A percentile compares a stretch with the other conserved stretches of the same genome.
Conservation (phyloP, 2,329 filamentous ascomycete species). For the Venturia pyrina region DNA sequence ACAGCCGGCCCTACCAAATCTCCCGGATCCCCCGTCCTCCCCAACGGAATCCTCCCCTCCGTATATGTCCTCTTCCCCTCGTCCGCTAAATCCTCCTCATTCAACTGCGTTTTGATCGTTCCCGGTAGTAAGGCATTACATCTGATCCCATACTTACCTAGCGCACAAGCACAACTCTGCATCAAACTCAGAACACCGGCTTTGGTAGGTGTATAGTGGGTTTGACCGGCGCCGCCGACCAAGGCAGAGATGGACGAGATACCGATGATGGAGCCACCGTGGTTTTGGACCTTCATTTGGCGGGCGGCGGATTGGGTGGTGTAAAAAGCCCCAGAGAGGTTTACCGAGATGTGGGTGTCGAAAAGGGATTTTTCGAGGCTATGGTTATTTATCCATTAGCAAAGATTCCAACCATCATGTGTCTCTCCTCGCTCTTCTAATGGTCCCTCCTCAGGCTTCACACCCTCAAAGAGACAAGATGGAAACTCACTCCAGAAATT, state of each 20-base stretch:
- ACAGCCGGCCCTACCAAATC: constrained; percentile 79
- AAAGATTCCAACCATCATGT: background rate
- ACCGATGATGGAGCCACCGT: constrained; percentile 71
- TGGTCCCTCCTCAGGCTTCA: too few species aligned
- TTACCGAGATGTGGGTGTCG: constrained; percentile 61
- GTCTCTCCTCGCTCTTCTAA: background rate
- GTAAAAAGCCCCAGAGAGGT: constrained; percentile 84
- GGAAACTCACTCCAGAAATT: constrained; percentile 59
- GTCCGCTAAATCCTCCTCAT: constrained; percentile 70
- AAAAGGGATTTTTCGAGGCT: constrained; percentile 44
- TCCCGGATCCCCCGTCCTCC: constrained; percentile 58
- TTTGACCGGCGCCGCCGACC: constrained; percentile 68
- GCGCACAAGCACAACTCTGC: constrained; percentile 70
- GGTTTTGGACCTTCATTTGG: constrained; percentile 61
- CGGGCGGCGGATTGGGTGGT: constrained; percentile 73
- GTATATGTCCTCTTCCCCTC: constrained; percentile 64
- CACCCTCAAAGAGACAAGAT: background rate
- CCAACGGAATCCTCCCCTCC: constrained; percentile 71
- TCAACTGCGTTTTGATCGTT: constrained; percentile 74
- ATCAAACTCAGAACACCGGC: constrained; percentile 72
- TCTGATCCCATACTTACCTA: constrained; percentile 65
- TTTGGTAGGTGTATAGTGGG: constrained; percentile 84
- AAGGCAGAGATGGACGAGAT: constrained; percentile 64
- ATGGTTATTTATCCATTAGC: background rate
- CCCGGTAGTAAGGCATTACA: constrained; percentile 80